Evolutionary conservation across 306 rosid species (phyloP).

Genomic region (Prosopis cineraria): DNA sequence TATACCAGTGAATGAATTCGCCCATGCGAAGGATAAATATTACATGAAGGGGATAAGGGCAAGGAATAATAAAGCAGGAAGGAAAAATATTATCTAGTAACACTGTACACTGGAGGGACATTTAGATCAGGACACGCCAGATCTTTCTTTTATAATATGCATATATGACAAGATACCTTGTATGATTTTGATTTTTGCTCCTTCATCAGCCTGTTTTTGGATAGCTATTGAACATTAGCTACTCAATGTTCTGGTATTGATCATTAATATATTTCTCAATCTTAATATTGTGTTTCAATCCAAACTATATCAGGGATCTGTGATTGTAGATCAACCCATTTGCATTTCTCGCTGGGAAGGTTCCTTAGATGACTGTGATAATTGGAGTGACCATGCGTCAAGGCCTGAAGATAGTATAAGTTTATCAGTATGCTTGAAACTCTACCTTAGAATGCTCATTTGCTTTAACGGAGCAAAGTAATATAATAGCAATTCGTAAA

Average conservation of each 20-base stretch:
- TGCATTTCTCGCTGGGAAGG: conserved; percentile 68
- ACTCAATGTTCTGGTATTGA: not conserved
- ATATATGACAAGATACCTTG: not conserved
- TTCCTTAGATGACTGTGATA: conserved; percentile 49
- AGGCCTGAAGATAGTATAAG: conserved; percentile 41
- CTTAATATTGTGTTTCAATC: conserved; percentile 31
- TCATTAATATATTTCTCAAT: not conserved
- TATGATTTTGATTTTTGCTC: not conserved
- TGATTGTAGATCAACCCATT: conserved; percentile 66
- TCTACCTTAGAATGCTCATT: not conserved
- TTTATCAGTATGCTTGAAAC: conserved; percentile 50
- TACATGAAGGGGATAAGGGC: not conserved
- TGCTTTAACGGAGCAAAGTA: not conserved
- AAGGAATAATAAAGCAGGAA: not conserved
- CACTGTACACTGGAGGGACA: not conserved
- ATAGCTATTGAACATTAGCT: not conserved
- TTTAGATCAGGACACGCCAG: not conserved
- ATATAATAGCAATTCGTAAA: not conserved
- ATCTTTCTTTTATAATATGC: not conserved
- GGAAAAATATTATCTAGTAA: not conserved
- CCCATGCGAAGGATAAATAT: not conserved
- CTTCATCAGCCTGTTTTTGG: not conserved
- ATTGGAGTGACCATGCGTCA: conserved; percentile 48
- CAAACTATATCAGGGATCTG: conserved; percentile 67
- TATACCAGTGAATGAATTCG: not conserved